Percentiles rank a stretch among this genome's conserved stretches.
These are phyloP conservation scores for Ascoidea rubescens DNA, from an alignment of 805 yeast species.

Conservation along the genomic window DNA sequence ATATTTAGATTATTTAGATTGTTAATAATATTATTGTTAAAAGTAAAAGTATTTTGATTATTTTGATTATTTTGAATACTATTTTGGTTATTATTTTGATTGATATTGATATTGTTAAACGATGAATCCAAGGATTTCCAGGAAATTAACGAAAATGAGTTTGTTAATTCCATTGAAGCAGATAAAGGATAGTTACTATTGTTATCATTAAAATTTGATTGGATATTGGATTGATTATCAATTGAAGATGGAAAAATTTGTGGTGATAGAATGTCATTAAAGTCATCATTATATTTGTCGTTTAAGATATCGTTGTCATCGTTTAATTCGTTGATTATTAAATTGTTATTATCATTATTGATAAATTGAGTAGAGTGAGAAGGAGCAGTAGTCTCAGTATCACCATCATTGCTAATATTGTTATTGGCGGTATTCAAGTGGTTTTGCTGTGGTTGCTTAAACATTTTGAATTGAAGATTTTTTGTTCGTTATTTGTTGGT, in stretches of 20 bases:
- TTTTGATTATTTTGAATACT: constrained; percentile 2
- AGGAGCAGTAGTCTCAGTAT: not conserved
- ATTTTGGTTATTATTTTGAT: constrained; percentile 2
- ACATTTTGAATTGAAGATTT: too few relatives aligned
- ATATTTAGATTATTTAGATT: constrained; percentile 1
- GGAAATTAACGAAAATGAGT: not conserved
- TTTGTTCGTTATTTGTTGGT: too few relatives aligned
- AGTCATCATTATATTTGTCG: not conserved
- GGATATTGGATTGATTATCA: too few relatives aligned
- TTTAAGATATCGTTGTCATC: not conserved
- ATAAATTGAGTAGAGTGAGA: too few relatives aligned
- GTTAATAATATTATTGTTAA: constrained; percentile 7
- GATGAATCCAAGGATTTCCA: not conserved
- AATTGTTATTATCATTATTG: not conserved
- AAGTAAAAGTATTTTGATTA: constrained; percentile 1
- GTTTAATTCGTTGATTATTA: not conserved
- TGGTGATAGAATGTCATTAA: not conserved
- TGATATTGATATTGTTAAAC: constrained; percentile 8
- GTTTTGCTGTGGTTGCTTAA: too few relatives aligned
- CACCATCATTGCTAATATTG: not conserved
- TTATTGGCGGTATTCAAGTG: too few relatives aligned
- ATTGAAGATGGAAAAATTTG: not conserved
- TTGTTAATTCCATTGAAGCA: not conserved
- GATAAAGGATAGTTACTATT: not conserved
- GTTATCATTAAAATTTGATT: not conserved